These are phyloP conservation scores for Akanthomyces lecanii DNA, from an alignment of 2,329 filamentous ascomycete species.

Conservation along the genomic window DNA sequence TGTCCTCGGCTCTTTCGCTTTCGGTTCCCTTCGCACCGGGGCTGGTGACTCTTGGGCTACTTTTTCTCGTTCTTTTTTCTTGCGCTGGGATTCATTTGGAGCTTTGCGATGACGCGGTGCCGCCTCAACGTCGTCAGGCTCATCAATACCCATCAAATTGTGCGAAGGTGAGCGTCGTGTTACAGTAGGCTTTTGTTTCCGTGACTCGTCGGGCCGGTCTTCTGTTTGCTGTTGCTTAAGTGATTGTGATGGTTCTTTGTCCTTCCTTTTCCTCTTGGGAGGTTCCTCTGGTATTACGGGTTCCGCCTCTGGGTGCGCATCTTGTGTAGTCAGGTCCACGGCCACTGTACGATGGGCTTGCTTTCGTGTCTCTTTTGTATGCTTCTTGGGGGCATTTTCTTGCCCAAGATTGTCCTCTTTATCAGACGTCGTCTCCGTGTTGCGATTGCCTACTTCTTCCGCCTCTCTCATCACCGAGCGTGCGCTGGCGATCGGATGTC, in stretches of 20 bases:
- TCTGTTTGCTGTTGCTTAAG: background rate
- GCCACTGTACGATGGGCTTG: background rate
- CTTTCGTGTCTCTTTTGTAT: background rate
- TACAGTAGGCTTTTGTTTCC: background rate
- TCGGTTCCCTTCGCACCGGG: background rate
- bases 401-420: background rate
- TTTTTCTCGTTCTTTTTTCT: background rate
- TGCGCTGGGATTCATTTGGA: background rate
- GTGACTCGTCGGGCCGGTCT: background rate
- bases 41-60: background rate
- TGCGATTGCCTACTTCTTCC: background rate
- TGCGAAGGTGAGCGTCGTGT: background rate
- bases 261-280: background rate
- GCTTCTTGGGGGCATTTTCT: background rate
- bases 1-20: constrained; percentile 7
- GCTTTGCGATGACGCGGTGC: background rate
- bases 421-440: background rate
- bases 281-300: background rate
- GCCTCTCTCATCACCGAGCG: constrained; percentile 4
- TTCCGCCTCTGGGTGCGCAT: background rate
- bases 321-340: background rate
- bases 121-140: background rate
- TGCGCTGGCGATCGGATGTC: constrained; percentile 1
- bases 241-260: background rate
- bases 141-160: background rate